A percentile compares a stretch with the other conserved stretches of the same genome.
Evolutionary conservation across 2,329 filamentous ascomycete genomes (phyloP).

Genomic region (Alternaria hordeiaustralica): DNA sequence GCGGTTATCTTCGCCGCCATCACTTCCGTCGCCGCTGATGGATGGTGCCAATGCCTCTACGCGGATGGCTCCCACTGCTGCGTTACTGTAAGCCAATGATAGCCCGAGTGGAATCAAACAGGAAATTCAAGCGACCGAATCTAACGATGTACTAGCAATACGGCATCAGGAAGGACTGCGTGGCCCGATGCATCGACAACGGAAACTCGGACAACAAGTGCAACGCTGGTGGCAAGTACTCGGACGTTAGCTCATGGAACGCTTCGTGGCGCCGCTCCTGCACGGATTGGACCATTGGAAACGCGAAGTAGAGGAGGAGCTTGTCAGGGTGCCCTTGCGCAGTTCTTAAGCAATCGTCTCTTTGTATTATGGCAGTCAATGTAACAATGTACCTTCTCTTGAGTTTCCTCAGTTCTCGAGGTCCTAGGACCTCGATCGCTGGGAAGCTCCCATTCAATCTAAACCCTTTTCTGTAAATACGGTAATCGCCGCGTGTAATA

Average conservation of each 20-base stretch:
- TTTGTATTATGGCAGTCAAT: background rate
- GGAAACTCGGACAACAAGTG: constrained; percentile 2
- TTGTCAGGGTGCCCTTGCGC: background rate
- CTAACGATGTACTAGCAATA: background rate
- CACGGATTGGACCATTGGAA: background rate
- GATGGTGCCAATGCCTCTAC: constrained; percentile 7
- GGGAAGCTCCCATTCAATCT: background rate
- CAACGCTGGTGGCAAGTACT: constrained; percentile 11
- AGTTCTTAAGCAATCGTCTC: background rate
- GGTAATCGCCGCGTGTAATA: background rate
- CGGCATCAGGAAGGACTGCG: background rate
- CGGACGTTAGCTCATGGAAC: background rate
- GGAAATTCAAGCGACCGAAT: background rate
- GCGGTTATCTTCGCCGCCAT: constrained; percentile 1
- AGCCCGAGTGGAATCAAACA: background rate
- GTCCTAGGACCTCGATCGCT: background rate
- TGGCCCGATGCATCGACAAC: background rate
- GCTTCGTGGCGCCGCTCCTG: background rate
- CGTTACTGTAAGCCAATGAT: constrained; percentile 3
- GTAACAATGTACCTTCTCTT: background rate
- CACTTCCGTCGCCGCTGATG: constrained; percentile 3
- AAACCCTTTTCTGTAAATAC: background rate
- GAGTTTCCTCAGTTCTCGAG: background rate
- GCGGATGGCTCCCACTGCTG: constrained; percentile 10
- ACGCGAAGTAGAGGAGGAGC: background rate